Evolutionary conservation across 2,329 filamentous ascomycete species (phyloP).

Genomic region (Aspergillus jensenii): DNA sequence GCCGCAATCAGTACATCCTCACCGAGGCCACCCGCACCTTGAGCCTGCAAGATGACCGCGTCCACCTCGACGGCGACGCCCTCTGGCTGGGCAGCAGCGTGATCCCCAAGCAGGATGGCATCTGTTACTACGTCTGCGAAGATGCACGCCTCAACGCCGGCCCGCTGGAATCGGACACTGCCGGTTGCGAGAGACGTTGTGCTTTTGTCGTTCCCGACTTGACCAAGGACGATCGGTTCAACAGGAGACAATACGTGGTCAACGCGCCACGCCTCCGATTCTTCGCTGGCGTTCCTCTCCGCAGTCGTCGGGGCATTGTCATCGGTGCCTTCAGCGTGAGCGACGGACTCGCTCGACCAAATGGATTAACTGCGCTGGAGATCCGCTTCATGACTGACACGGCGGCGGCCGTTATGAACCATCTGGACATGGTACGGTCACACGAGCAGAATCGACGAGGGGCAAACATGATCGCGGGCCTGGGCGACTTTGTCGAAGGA

Average conservation of each 20-base stretch:
- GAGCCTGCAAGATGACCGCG: conserved; percentile 20
- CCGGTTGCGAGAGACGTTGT: neutral
- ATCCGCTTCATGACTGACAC: conserved; percentile 13
- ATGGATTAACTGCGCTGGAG: conserved; percentile 1
- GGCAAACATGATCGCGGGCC: conserved; percentile 11
- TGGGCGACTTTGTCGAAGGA: conserved; percentile 12
- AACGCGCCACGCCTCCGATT: conserved; percentile 40
- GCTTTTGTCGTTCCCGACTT: conserved; percentile 1
- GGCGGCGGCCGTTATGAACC: conserved; percentile 12
- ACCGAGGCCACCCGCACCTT: conserved; percentile 51
- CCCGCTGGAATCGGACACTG: neutral
- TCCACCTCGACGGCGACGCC: conserved; percentile 16
- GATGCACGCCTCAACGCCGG: neutral
- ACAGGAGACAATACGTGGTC: conserved; percentile 16
- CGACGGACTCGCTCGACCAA: conserved; percentile 1
- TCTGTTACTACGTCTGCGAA: conserved; percentile 28
- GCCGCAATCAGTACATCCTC: conserved; percentile 49
- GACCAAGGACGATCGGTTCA: conserved; percentile 3
- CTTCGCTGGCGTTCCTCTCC: conserved; percentile 59
- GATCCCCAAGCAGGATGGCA: conserved; percentile 26
- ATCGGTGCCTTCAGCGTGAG: conserved; percentile 9
- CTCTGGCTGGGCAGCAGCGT: conserved; percentile 32
- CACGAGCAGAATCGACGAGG: conserved; percentile 11
- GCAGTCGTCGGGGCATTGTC: conserved; percentile 41
- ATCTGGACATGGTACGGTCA: conserved; percentile 11